Evolutionary conservation across 164 flowering plant species (phyloP), one percentile per base, ranked within the genome.

Genomic region (Magnolia kwangsiensis): DNA sequence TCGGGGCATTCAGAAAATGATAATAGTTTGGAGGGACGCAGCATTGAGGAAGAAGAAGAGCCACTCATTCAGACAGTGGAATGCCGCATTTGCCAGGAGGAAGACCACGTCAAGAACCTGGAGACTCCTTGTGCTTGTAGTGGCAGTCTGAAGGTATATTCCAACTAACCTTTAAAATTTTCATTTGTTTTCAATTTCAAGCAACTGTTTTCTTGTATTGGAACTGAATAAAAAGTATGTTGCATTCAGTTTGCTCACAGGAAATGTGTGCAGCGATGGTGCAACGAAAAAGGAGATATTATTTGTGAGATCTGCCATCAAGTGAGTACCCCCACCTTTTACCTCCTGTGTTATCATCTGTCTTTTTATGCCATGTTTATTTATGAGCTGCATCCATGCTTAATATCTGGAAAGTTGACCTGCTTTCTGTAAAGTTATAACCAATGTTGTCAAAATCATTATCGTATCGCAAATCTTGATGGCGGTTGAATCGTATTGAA

Each of bases 41-140:
- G 16, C 63, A 75, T 24, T 49, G 87, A 81, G 11, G 92, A 85
- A 82, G 92, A 85, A 82, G 85, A 85, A 61, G 82, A 84, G 61
- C 90, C 91, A 10, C 83, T 89, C 51, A 75, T 90, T 76, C 88
- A 88, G 76, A 72, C 51, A 7, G 79, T 82, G 7, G 96, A 91
- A 80, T 89, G 96, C 74, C 87, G 96, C 31, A 91, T 90, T 80
- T 91, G 96, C 74, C 94, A 90, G 77, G 96, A 91, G 78, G 94
- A 90, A 63, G 96, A 91, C 63, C 79, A 82, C 61, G 49, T 87
- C 63, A 72, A 82, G 67, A 85, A 87, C 73, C 63, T 90, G 58
- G 90, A 90, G 80, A 78, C 77, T 37, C 96, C 96, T 63, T 91
- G 96, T 81, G 89, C 85, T 61, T 91, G 96, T 63, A 87, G 85